A percentile compares a stretch with the other conserved stretches of the same genome.
phyloP scores from a whole-genome alignment of 148 eudicot genomes.

The Silene latifolia region DNA sequence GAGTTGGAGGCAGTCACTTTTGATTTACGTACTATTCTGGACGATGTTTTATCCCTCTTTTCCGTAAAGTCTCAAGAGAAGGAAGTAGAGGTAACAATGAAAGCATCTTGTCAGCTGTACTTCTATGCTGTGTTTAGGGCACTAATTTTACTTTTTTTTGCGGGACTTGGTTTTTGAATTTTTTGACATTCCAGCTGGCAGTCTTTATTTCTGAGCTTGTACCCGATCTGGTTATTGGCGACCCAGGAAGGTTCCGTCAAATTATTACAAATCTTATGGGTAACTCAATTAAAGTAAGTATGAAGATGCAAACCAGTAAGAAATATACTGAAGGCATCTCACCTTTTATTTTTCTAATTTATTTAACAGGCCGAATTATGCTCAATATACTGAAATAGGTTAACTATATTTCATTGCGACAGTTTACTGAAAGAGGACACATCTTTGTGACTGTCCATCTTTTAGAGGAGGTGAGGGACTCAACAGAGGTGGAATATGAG shows the following conservation, averaged over 20 bases:
- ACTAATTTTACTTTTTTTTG: not conserved
- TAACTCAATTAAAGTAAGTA: conserved; percentile 88
- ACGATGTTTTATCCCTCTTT: conserved; percentile 84
- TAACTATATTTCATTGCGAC: conserved; percentile 18
- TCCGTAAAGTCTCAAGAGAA: conserved; percentile 93
- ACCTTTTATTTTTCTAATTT: not conserved
- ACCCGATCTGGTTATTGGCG: conserved; percentile 76
- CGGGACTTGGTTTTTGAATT: conserved; percentile 12
- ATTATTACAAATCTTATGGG: conserved; percentile 91
- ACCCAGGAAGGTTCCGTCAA: conserved; percentile 96
- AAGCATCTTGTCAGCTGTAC: not conserved
- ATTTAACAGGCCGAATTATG: not conserved
- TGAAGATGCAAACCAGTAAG: not conserved
- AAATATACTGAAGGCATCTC: too few relatives aligned
- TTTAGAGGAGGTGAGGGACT: conserved; percentile 66
- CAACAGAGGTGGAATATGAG: conserved; percentile 48
- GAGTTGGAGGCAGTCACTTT: conserved; percentile 85
- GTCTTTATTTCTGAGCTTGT: conserved; percentile 76
- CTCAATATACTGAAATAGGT: too few relatives aligned
- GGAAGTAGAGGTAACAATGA: conserved; percentile 72
- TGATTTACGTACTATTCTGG: conserved; percentile 74
- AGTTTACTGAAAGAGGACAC: conserved; percentile 95
- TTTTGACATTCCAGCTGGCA: conserved; percentile 56
- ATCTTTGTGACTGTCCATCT: conserved; percentile 84
- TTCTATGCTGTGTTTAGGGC: not conserved